Evolutionary conservation across 352 stramenopile genomes (phyloP), one percentile per base, ranked within the genome.

Genomic region (Hyaloperonospora brassicae): DNA sequence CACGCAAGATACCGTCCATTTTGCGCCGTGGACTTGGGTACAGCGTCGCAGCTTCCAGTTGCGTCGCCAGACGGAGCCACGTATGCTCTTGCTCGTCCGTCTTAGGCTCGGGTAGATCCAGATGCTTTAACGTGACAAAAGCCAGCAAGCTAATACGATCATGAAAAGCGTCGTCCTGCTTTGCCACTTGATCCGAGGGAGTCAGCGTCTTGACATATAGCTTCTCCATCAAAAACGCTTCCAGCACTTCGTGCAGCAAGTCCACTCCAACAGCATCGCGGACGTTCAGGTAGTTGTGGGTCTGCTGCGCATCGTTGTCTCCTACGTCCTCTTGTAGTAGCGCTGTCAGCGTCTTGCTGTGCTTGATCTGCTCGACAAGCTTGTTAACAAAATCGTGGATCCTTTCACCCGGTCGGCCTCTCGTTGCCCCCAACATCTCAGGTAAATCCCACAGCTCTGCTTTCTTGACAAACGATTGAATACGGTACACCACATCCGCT

Each of bases 221-320:
- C 17, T 97, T 97, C 55, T 89, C 76, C 70, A 97, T 93, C 43
- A 97, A 30, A 40, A 97, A 95, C 10, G 84, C 82, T 49, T 97
- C 89, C 12, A 96, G 43, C 0, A 83, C 73, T 52, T 92, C 82
- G 24, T 79, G 69, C 11, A 89, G 55, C 22, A 84, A 31, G 14
- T 84, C 69, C 6, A 70, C 62, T 17, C 76, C 74, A 30, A 64
- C 61, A 0, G 72, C 64, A 39, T 82, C 66, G 9, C 22, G 34
- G 23, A 70, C 52, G 31, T 70, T 48, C 45, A 81, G 47, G 39
- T 73, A 72, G 22, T 47, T 67, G 1, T 38, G 23, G n/a, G 21
- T 17, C 40, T 8, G 23, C 45, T 17, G 50, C 25, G 39, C 25
- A 21, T 58, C 46, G 5, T 14, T 45, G 13, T 30, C 31, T 27